Base-by-base conservation (phyloP, 257 asterid species). In the Marsdenia floribunda region DNA sequence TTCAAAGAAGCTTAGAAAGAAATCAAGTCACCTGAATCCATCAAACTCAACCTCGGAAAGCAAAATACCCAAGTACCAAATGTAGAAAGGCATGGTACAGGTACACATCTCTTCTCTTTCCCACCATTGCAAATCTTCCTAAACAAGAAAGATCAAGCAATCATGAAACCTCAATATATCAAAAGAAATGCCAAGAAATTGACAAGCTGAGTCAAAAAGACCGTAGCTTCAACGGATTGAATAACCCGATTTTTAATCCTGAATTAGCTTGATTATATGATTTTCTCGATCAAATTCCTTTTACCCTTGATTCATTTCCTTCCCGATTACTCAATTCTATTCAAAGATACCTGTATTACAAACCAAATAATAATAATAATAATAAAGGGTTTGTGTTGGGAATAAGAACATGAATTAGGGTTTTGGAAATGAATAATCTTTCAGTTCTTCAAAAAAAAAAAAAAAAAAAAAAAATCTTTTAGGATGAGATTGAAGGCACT, bases 361-460 rank as follows among this genome's bases (percentile, higher is more conserved):
- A 65, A 37, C 6, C 47, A 35, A 16, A 35, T 33, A 22, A n/a
- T 14, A 49, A 29, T 18, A 49, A 8, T 29, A 29, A n/a, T n/a
- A 33, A 19, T 2, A 4, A 21, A 35, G 57, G 67, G 46, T 7
- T 33, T 18, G 64, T 18, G 64, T 60, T 5, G 55, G 42, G 22
- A 70, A 59, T 18, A 29, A 3, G 70, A n/a, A 50, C 37, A 35
- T 49, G 18, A 24, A 78, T 50, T 82, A 82, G 88, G 88, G 88
- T 82, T 84, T 76, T 63, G 73, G 76, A n/a, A 61, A 16, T 49
- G 52, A 68, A 68, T 78, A 49, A 55, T 22, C 18, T 35, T 79
- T 47, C 42, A 38, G 22, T 22, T 24, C 77, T 47, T 29, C 33
- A 29, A 0, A 0, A 29, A 29, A 29, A 29, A 29, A 29, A 29